Evolutionary conservation across 2,329 filamentous ascomycete genomes (phyloP).

Genomic region (Colletotrichum abscissum): DNA sequence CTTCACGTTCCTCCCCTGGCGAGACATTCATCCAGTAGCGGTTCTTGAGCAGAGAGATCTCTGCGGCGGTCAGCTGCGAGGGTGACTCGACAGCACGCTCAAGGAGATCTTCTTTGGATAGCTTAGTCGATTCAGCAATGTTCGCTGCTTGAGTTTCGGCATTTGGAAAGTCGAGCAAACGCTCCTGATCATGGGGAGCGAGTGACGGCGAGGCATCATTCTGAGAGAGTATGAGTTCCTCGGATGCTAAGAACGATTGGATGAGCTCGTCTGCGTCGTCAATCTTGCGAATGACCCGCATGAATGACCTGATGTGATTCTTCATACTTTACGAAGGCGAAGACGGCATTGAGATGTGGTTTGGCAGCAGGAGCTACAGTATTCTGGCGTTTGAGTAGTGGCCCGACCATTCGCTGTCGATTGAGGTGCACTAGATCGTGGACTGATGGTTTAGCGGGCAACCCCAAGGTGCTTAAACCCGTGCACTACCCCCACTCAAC

Average conservation of each 20-base stretch:
- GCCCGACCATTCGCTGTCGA: rapidly evolving
- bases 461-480: no score
- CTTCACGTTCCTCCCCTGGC: not conserved
- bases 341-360: no score
- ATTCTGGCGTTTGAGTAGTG: no score
- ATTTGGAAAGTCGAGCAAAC: constrained; percentile 8
- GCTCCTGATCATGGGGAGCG: not conserved
- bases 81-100: not conserved
- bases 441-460: no score
- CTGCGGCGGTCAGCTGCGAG: not conserved
- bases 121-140: not conserved
- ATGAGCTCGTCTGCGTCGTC: not conserved
- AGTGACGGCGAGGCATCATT: not conserved
- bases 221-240: not conserved
- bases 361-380: no score
- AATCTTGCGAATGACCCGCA: constrained; percentile 5
- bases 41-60: not conserved
- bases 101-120: not conserved
- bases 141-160: not conserved
- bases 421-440: no score
- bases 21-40: constrained; percentile 3
- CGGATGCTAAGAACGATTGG: not conserved
- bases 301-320: not conserved
- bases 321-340: not conserved
- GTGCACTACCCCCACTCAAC: no score